Conservation (phyloP, 495 filamentous ascomycete genomes). For the Aspergillus ellipticus region DNA sequence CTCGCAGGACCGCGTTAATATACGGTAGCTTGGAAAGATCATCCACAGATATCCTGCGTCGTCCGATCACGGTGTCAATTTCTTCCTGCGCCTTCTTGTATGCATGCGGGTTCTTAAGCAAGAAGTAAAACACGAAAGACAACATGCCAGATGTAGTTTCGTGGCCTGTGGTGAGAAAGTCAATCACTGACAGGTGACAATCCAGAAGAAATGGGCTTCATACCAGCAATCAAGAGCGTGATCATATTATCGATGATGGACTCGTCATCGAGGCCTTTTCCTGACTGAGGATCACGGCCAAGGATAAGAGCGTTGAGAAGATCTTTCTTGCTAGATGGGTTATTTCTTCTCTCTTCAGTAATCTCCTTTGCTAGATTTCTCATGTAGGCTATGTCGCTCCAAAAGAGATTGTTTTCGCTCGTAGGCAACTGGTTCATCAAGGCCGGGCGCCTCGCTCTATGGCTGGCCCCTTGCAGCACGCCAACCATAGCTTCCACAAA, state of each 20-base stretch:
- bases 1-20: slow-evolving; percentile 62
- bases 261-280: slow-evolving; percentile 55
- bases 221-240: slow-evolving; percentile 62
- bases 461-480: slow-evolving; percentile 53
- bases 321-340: slow-evolving; percentile 60
- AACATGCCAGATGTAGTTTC: slow-evolving; percentile 66
- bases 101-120: slow-evolving; percentile 58
- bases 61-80: slow-evolving; percentile 63
- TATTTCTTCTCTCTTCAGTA: slow-evolving; percentile 52
- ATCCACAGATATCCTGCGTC: slow-evolving; percentile 58
- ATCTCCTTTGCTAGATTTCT: slow-evolving; percentile 55
- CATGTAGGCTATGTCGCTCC: slow-evolving; percentile 53
- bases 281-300: slow-evolving; percentile 64
- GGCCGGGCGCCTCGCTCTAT: slow-evolving; percentile 47
- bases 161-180: slow-evolving; percentile 45
- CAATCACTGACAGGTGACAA: slow-evolving; percentile 10
- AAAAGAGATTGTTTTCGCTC: slow-evolving; percentile 54
- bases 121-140: slow-evolving; percentile 52
- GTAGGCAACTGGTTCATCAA: slow-evolving; percentile 48
- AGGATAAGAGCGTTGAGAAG: slow-evolving; percentile 67
- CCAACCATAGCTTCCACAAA: slow-evolving; percentile 64
- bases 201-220: not conserved
- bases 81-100: slow-evolving; percentile 62
- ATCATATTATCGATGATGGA: slow-evolving; percentile 68
- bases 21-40: slow-evolving; percentile 66